Conservation (phyloP, 1,284 basidiomycete species). For the Gyrodon tennesseensis region DNA sequence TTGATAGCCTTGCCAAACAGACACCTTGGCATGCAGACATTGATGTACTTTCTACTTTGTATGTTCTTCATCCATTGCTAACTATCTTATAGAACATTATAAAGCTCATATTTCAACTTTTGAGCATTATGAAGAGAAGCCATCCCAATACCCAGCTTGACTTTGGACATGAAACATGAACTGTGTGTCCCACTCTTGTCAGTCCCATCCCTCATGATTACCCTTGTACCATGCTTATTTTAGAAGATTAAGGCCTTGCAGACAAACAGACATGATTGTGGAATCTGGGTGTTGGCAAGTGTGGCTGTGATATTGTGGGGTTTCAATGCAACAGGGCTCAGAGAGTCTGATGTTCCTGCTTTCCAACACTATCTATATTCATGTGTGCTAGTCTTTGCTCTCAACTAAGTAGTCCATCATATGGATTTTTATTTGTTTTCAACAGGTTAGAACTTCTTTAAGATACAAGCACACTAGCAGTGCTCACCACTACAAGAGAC, state of each 20-base stretch:
- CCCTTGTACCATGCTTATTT: background rate
- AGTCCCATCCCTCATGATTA: background rate
- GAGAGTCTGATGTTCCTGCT: constrained; percentile 19
- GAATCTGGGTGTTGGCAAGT: constrained; percentile 33
- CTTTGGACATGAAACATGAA: background rate
- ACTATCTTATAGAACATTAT: constrained; percentile 17
- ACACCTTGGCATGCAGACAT: constrained; percentile 16
- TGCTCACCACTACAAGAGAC: background rate
- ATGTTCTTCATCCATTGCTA: background rate
- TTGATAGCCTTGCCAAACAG: constrained; percentile 24
- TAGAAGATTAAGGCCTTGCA: background rate
- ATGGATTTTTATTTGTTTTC: background rate
- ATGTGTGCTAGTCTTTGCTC: constrained; percentile 3
- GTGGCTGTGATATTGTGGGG: constrained; percentile 26
- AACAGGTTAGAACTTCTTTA: background rate
- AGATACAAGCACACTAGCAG: background rate
- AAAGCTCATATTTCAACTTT: background rate
- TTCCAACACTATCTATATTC: constrained; percentile 22
- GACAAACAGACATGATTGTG: constrained; percentile 32
- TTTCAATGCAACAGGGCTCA: constrained; percentile 17
- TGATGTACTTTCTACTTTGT: constrained; percentile 4
- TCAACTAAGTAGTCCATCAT: constrained; percentile 1
- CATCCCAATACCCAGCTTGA: background rate
- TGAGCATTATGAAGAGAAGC: background rate
- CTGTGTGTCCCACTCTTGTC: background rate